Evolutionary conservation across 805 yeast genomes (phyloP).

Genomic region (Schizosaccharomyces octosporus): DNA sequence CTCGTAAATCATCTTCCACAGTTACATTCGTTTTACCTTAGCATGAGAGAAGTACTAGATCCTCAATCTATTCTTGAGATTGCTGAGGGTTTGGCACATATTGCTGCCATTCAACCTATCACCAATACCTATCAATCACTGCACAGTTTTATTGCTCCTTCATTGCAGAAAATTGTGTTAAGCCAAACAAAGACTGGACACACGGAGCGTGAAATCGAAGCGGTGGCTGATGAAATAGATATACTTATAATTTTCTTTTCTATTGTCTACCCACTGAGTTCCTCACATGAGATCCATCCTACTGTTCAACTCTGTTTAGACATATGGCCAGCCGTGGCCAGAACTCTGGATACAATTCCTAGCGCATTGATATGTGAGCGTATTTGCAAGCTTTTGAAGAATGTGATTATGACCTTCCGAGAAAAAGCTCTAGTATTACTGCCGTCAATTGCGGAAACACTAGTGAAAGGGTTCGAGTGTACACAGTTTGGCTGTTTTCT

Average conservation of each 20-base stretch:
- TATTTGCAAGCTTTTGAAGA: conserved; percentile 39
- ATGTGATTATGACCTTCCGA: conserved; percentile 37
- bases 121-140: conserved; percentile 29
- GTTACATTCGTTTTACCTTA: conserved; percentile 45
- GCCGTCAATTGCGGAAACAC: conserved; percentile 35
- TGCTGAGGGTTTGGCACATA: conserved; percentile 73
- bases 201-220: conserved; percentile 18
- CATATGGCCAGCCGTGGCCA: conserved; percentile 33
- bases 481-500: conserved; percentile 60
- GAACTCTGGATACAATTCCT: conserved; percentile 28
- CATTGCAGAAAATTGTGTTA: conserved; percentile 18
- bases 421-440: conserved; percentile 33
- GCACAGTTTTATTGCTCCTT: conserved; percentile 41
- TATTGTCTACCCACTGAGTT: conserved; percentile 19
- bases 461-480: conserved; percentile 43
- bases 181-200: conserved; percentile 10
- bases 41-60: conserved; percentile 31
- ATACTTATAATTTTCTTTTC: conserved; percentile 35
- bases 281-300: conserved; percentile 18
- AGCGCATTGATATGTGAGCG: conserved; percentile 50
- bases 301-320: conserved; percentile 27
- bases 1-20: conserved; percentile 49
- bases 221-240: conserved; percentile 53
- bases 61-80: conserved; percentile 49
- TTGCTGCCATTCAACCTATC: conserved; percentile 32